Percentiles rank a stretch among this genome's conserved stretches.
Conservation (phyloP, 495 filamentous ascomycete species). For the Margaritispora aquatica region DNA sequence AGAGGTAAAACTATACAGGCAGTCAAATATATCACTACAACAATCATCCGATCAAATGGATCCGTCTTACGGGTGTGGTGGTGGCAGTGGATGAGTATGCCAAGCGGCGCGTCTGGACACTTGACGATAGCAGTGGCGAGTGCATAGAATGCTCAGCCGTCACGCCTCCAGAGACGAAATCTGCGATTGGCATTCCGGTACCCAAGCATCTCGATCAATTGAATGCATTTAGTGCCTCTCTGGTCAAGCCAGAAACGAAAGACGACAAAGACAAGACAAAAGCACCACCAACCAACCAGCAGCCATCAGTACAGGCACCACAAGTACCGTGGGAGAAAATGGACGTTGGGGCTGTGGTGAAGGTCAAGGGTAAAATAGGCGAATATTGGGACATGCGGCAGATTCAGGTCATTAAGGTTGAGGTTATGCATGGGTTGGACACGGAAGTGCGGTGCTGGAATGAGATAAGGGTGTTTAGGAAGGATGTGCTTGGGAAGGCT, state of each 20-base stretch:
- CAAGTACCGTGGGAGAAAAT: conserved; percentile 31
- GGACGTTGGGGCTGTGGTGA: conserved; percentile 62
- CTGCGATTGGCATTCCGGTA: not conserved
- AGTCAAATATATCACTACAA: conserved; percentile 75
- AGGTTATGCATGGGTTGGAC: conserved; percentile 53
- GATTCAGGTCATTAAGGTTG: conserved; percentile 62
- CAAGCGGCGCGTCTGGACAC: conserved; percentile 53
- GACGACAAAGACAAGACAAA: conserved; percentile 15
- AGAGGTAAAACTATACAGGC: not conserved
- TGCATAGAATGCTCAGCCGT: conserved; percentile 52
- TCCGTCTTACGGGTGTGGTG: conserved; percentile 69
- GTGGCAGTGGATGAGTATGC: conserved; percentile 66
- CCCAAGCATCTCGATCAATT: conserved; percentile 9
- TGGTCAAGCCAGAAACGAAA: too few species aligned
- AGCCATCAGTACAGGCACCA: conserved; percentile 8
- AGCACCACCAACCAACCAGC: not conserved
- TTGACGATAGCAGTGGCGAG: conserved; percentile 84
- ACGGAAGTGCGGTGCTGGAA: conserved; percentile 75
- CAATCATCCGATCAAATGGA: conserved; percentile 89
- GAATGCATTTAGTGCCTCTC: not conserved
- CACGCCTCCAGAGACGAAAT: not conserved
- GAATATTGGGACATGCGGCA: conserved; percentile 58
- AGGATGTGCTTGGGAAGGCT: conserved; percentile 56
- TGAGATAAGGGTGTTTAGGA: conserved; percentile 55
- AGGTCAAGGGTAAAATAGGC: conserved; percentile 68